Evolutionary conservation across 345 rosid species (phyloP).

Genomic region (Geranium rotundifolium): DNA sequence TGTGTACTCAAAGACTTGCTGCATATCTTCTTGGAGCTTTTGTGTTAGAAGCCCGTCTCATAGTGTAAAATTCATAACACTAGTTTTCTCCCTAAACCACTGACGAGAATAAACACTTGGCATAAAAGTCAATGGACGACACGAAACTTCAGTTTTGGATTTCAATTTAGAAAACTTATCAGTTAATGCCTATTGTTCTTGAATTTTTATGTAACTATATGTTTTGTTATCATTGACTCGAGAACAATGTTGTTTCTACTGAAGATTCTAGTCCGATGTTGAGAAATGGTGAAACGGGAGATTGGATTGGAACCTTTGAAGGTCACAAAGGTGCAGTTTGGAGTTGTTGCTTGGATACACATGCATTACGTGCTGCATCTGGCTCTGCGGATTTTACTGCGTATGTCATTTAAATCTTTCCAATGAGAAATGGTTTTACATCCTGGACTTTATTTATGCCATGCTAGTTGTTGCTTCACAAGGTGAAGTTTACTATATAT

Average conservation of each 20-base stretch:
- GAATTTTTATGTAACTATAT: neutral
- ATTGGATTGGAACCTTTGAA: slow-evolving; percentile 97
- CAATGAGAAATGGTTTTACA: neutral
- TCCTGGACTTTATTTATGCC: neutral
- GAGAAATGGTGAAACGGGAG: slow-evolving; percentile 99
- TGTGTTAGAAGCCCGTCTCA: neutral
- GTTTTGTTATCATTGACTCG: neutral
- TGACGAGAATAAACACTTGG: neutral
- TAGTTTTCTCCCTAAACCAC: too few relatives aligned
- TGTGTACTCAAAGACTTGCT: neutral
- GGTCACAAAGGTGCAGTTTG: slow-evolving; percentile 99
- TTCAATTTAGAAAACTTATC: too few relatives aligned
- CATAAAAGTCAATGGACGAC: too few relatives aligned
- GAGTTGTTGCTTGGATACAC: slow-evolving; percentile 84
- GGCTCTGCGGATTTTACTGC: slow-evolving; percentile 98
- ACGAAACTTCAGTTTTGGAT: neutral
- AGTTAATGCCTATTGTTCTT: neutral
- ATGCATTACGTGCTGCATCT: slow-evolving; percentile 88
- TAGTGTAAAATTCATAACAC: too few relatives aligned
- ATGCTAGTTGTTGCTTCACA: neutral
- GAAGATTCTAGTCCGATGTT: slow-evolving; percentile 92
- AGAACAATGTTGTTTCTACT: slow-evolving; percentile 5
- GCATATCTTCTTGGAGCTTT: neutral
- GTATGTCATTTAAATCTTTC: slow-evolving; percentile 24
- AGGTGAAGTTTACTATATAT: neutral